Conservation (phyloP, 129 eudicot genomes). For the Flaveria bidentis region DNA sequence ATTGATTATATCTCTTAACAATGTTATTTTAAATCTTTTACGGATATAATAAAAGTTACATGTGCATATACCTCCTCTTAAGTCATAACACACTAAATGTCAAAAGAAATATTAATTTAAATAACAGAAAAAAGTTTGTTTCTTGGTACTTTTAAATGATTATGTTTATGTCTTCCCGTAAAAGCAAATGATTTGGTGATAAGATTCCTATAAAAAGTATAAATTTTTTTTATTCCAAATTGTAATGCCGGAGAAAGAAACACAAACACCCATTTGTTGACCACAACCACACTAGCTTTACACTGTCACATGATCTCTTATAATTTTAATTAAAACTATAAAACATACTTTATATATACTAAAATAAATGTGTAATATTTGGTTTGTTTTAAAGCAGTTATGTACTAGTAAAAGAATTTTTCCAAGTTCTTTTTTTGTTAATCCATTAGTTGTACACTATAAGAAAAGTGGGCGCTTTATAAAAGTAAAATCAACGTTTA, state of each 20-base stretch:
- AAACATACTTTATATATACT: not conserved
- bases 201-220: constrained; percentile 28
- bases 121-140: too few species aligned
- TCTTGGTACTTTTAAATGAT: constrained; percentile 23
- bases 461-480: too few species aligned
- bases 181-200: constrained; percentile 32
- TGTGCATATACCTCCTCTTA: too few species aligned
- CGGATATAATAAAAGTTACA: too few species aligned
- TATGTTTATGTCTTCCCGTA: constrained; percentile 10
- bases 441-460: too few species aligned
- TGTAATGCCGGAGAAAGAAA: constrained; percentile 35
- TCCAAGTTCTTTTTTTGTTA: too few species aligned
- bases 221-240: constrained; percentile 8
- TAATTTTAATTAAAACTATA: not conserved
- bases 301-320: constrained; percentile 15
- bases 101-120: too few species aligned
- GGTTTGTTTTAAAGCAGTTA: not conserved
- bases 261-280: constrained; percentile 33
- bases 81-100: too few species aligned
- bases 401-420: too few species aligned
- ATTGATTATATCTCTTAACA: too few species aligned
- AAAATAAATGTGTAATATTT: not conserved
- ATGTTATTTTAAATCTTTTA: too few species aligned
- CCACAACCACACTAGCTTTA: constrained; percentile 24
- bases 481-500: too few species aligned